A percentile compares a stretch with the other conserved stretches of the same genome.
These are phyloP conservation scores for Globisporangium polare DNA, from an alignment of 352 stramenopile species.

Conservation along the genomic window DNA sequence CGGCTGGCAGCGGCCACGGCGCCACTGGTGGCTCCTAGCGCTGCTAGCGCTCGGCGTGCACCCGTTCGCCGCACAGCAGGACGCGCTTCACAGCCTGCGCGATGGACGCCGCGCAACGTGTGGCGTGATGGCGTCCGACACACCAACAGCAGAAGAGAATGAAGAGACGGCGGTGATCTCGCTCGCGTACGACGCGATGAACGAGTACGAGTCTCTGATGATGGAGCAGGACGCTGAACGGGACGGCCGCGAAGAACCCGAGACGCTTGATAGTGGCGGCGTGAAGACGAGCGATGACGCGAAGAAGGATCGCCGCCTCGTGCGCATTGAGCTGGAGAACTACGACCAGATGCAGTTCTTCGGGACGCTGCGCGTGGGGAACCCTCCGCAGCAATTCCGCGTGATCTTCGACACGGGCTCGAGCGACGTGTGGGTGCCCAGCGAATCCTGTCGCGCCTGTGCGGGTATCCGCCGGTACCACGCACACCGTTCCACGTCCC, in stretches of 20 bases:
- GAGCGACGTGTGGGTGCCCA: constrained; percentile 36
- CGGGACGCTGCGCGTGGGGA: constrained; percentile 27
- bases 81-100: background rate
- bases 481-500: constrained; percentile 4
- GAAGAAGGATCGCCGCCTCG: constrained; percentile 4
- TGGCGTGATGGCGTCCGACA: background rate
- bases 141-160: background rate
- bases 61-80: background rate
- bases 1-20: background rate
- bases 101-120: background rate
- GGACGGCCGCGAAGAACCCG: too few relatives aligned
- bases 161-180: background rate
- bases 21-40: background rate
- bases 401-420: constrained; percentile 52
- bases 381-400: constrained; percentile 25
- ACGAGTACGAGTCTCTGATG: background rate
- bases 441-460: constrained; percentile 25
- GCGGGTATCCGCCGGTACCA: constrained; percentile 25
- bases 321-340: constrained; percentile 27
- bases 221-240: background rate
- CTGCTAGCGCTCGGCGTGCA: background rate
- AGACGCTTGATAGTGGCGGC: too few relatives aligned
- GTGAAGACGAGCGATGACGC: too few relatives aligned
- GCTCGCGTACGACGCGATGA: background rate
- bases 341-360: constrained; percentile 43